Evolutionary conservation across 164 flowering plant genomes (phyloP).

Genomic region (Umbilicus rupestris): DNA sequence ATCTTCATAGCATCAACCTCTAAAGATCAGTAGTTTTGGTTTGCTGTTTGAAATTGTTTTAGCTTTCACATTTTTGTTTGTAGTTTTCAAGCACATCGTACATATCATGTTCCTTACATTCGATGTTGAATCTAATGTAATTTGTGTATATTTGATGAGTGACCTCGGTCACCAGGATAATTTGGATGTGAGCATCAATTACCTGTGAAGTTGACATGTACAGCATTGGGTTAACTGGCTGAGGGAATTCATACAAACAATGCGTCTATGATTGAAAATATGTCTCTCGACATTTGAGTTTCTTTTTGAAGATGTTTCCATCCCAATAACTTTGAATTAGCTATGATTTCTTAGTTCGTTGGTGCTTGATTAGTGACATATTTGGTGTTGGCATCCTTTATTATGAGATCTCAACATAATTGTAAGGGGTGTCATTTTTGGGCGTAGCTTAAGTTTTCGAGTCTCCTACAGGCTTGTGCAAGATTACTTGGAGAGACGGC

Average conservation of each 20-base stretch:
- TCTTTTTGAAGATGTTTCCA: background rate
- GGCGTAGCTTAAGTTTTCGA: background rate
- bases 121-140: background rate
- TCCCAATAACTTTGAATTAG: background rate
- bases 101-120: background rate
- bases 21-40: background rate
- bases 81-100: too few species aligned
- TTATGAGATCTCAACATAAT: background rate
- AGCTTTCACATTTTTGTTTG: background rate
- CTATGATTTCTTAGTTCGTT: background rate
- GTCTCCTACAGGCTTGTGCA: background rate
- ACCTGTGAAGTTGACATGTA: background rate
- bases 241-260: background rate
- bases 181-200: background rate
- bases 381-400: background rate
- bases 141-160: background rate
- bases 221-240: background rate
- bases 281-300: background rate
- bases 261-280: background rate
- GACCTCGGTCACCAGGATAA: too few species aligned
- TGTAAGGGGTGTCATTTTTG: background rate
- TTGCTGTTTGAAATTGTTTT: background rate
- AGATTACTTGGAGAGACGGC: slow-evolving; percentile 15
- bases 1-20: background rate
- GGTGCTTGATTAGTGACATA: background rate